Evolutionary conservation across 139 green algal genomes (phyloP), one percentile per base, ranked within the genome.

Genomic region (Raphidocelis subcapitata): DNA sequence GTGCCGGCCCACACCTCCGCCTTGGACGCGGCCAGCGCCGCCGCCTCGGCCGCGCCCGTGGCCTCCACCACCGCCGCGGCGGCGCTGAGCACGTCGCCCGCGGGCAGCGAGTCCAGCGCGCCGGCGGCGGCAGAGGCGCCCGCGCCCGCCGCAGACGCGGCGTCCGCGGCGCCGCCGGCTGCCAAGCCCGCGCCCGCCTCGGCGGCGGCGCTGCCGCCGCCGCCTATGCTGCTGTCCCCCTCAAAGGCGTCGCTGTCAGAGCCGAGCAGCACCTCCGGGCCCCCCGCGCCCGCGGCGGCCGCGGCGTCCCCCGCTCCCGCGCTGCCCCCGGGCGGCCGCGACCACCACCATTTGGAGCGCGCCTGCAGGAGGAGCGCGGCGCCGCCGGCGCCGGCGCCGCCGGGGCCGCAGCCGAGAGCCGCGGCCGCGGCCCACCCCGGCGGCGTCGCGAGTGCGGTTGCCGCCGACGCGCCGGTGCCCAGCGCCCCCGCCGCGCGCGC

Each of bases 1-100:
- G 79, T 91, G 8, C 79, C 72, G 8, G 81, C 49, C 83, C 87
- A 93, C 0, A 56, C 41, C 0, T 82, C 80, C 16, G 87, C 86
- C 16, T 62, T 66, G 0, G 85, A 85, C 0, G 64, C 73, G 8
- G 65, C 29, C 24, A 93, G 67, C 3, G 82, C 84, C 5, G 79
- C 80, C 2, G 28, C 35, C 62, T 90, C 84, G 5, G 72, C 72
- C 24, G 63, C 63, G 2, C 44, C n/a, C 41, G 41, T 20, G 8
- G 41, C 41, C 8, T 12, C 41, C 41, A 49, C 41, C 8, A 49
- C 41, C 1, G 28, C 47, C 49, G 62, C 24, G 21, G 44, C 55
- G 24, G 59, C 35, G 41, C 35, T n/a, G 5, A 29, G 23, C 12
- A 32, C 20, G 2, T 64, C 61, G n/a, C 41, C 10, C n/a, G 37